Conservation (phyloP, 768 basidiomycete genomes). For the Pisolithus tinctorius region DNA sequence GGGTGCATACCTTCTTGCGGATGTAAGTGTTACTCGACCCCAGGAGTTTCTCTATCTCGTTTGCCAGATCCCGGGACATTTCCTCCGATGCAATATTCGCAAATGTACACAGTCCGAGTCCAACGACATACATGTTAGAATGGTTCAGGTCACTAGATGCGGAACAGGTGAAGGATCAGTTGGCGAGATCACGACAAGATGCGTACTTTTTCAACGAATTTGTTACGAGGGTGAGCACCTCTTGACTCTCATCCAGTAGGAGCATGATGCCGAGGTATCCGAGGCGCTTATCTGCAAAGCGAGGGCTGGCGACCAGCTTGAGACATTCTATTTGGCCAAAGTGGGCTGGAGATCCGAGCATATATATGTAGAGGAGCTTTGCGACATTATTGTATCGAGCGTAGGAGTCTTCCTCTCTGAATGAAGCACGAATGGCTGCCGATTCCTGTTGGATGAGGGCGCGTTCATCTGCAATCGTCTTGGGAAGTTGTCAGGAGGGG, state of each 20-base stretch:
- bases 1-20: slow-evolving; percentile 77
- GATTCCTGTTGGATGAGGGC: slow-evolving; percentile 96
- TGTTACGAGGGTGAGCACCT: slow-evolving; percentile 94
- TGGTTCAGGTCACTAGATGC: slow-evolving; percentile 92
- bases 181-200: not conserved
- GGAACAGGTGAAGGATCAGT: slow-evolving; percentile 6
- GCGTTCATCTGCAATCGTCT: slow-evolving; percentile 98
- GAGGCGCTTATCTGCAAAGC: slow-evolving; percentile 93
- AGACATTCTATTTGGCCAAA: slow-evolving; percentile 98
- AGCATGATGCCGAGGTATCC: slow-evolving; percentile 99
- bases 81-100: slow-evolving; percentile 99
- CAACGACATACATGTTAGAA: slow-evolving; percentile 97
- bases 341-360: slow-evolving; percentile 97
- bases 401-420: slow-evolving; percentile 94
- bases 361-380: slow-evolving; percentile 96
- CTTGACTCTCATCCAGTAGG: slow-evolving; percentile 93
- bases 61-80: slow-evolving; percentile 97
- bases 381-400: slow-evolving; percentile 96
- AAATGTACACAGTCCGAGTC: slow-evolving; percentile 94
- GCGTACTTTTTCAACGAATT: slow-evolving; percentile 96
- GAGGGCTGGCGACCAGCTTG: slow-evolving; percentile 89
- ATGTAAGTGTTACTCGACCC: slow-evolving; percentile 99
- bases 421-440: slow-evolving; percentile 92
- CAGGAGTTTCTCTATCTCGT: slow-evolving; percentile 95
- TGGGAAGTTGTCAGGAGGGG: slow-evolving; percentile 20